Conservation (phyloP, 371 early-diverging fungal genomes). For the Zychaea mexicana region DNA sequence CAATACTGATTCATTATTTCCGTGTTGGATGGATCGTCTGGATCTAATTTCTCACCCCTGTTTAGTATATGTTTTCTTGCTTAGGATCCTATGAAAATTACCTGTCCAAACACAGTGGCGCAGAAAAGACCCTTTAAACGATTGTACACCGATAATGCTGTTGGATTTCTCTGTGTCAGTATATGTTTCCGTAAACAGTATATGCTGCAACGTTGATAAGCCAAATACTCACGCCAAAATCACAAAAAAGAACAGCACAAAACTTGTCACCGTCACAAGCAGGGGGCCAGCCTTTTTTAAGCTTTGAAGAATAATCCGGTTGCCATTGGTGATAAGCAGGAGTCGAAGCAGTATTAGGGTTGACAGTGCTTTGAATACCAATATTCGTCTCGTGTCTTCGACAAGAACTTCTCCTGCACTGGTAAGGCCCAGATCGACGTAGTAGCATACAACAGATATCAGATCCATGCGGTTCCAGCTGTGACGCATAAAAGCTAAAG, state of each 20-base stretch:
- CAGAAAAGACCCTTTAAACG: conserved; percentile 66
- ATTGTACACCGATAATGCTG: conserved; percentile 66
- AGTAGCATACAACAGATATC: conserved; percentile 58
- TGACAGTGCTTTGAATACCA: conserved; percentile 59
- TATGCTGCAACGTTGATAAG: not conserved
- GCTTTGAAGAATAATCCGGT: conserved; percentile 61
- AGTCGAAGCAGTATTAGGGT: conserved; percentile 60
- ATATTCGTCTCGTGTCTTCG: conserved; percentile 40
- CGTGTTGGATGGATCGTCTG: conserved; percentile 25
- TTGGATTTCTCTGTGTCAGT: not conserved
- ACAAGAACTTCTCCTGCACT: conserved; percentile 35
- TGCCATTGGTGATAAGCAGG: conserved; percentile 63
- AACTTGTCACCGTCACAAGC: conserved; percentile 59
- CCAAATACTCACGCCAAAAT: conserved; percentile 54
- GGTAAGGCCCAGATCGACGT: conserved; percentile 57
- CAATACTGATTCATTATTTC: conserved; percentile 49
- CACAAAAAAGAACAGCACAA: conserved; percentile 66
- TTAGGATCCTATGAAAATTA: conserved; percentile 9
- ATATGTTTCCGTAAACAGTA: too few relatives aligned
- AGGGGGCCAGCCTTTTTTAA: conserved; percentile 66
- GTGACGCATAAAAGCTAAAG: conserved; percentile 61
- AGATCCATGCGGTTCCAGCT: conserved; percentile 73
- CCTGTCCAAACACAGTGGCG: conserved; percentile 63
- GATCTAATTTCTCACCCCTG: conserved; percentile 24
- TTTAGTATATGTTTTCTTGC: not conserved